Conservation (phyloP, 2,329 filamentous ascomycete species). For the Zymoseptoria brevis region DNA sequence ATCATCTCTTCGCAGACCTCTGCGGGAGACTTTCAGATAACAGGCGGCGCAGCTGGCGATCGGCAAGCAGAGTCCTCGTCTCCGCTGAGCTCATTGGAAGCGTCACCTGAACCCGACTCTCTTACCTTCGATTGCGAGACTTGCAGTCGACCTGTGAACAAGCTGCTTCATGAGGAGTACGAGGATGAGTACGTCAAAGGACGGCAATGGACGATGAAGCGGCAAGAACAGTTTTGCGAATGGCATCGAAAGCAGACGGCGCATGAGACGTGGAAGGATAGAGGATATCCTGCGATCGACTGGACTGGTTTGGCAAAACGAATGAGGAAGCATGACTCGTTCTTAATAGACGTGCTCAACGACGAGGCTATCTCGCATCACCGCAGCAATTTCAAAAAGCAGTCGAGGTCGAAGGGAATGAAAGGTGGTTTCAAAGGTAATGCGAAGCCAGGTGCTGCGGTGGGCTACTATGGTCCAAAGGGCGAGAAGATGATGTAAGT, state of each 20-base stretch:
- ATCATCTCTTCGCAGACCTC: background rate
- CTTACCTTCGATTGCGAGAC: conserved; percentile 16
- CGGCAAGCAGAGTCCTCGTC: background rate
- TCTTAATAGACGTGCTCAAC: conserved; percentile 21
- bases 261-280: conserved; percentile 21
- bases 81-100: background rate
- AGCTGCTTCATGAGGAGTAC: conserved; percentile 24
- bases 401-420: conserved; percentile 18
- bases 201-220: conserved; percentile 22
- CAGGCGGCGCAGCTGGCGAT: background rate
- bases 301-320: conserved; percentile 23
- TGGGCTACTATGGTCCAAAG: conserved; percentile 31
- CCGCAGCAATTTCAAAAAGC: conserved; percentile 18
- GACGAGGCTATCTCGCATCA: conserved; percentile 19
- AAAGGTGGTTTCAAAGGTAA: conserved; percentile 9
- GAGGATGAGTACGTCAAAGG: conserved; percentile 18
- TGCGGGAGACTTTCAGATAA: background rate
- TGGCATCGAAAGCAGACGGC: conserved; percentile 25
- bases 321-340: conserved; percentile 20
- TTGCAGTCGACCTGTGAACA: conserved; percentile 18
- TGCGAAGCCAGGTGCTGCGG: conserved; percentile 9
- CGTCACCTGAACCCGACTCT: conserved; percentile 1
- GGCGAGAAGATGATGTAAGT: conserved; percentile 30
- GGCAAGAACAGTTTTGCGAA: conserved; percentile 29
- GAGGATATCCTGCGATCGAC: conserved; percentile 29